Conservation (phyloP, 768 basidiomycete genomes). For the Epithele typhae region DNA sequence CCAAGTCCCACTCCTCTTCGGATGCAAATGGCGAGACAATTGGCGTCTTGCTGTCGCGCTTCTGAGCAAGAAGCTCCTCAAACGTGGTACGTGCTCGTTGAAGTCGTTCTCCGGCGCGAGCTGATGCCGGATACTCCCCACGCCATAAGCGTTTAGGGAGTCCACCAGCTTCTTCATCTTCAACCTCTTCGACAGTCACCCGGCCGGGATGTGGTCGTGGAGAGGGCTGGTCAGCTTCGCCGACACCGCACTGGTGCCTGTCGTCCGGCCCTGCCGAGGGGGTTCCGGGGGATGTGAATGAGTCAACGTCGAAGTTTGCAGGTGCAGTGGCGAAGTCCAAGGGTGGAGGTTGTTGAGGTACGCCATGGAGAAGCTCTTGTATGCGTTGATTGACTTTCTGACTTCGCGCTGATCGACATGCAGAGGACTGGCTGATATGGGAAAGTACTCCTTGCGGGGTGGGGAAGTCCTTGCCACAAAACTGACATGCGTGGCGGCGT, state of each 20-base stretch:
- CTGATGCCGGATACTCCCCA: slow-evolving; percentile 9
- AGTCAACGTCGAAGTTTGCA: too few relatives aligned
- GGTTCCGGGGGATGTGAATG: too few relatives aligned
- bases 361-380: too few relatives aligned
- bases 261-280: background rate
- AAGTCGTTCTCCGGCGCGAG: slow-evolving; percentile 1
- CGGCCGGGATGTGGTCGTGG: background rate
- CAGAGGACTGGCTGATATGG: too few relatives aligned
- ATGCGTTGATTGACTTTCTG: too few relatives aligned
- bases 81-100: slow-evolving; percentile 12
- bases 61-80: slow-evolving; percentile 10
- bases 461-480: too few relatives aligned
- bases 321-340: too few relatives aligned
- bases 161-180: slow-evolving; percentile 11
- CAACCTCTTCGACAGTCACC: slow-evolving; percentile 13
- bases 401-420: too few relatives aligned
- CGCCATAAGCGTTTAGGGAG: slow-evolving; percentile 4
- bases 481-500: too few relatives aligned
- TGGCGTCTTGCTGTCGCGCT: background rate
- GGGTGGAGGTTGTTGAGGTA: too few relatives aligned
- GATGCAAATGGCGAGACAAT: slow-evolving; percentile 27
- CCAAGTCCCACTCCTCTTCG: slow-evolving; percentile 31
- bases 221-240: too few relatives aligned
- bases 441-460: too few relatives aligned
- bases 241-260: background rate